Evolutionary conservation across 306 rosid genomes (phyloP), one percentile per base, ranked within the genome.

Genomic region (Acacia confusa): DNA sequence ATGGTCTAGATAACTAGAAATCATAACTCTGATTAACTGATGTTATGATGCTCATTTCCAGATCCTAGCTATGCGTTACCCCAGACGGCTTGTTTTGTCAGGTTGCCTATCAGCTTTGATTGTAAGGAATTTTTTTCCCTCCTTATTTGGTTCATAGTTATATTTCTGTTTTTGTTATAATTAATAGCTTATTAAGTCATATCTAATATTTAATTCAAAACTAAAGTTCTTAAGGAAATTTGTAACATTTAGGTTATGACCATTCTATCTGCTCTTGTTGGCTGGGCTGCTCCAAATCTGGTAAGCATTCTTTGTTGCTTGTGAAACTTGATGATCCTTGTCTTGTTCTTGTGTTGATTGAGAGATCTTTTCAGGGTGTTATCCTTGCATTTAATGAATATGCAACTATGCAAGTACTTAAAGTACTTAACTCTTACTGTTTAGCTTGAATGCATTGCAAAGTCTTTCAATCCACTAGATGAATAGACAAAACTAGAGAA

Each of bases 231-330:
- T 45, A 70, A 30, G 34, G 70, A 70, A 55, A 43, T 83, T 81
- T 71, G 48, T 67, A 70, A 70, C n/a, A 19, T 75, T 24, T 74
- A 92, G 97, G 94, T 90, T 77, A 92, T 92, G 97, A 90, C 97
- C 38, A 79, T 87, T 82, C 90, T 92, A 82, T 92, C 94, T 78
- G 97, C 70, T 68, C 53, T 92, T 50, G 91, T 92, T 34, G 97
- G 94, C 44, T 90, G 91, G 92, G 94, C 92, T 65, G 97, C 97
- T 85, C 97, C 97, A 24, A 92, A 88, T 82, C 81, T 92, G 89
- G 97, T 92, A 75, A 72, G 84, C 68, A 58, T 66, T 78, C 34
- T 52, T 47, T 9, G 25, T 50, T 36, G 45, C 64, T 30, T 24
- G 30, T 58, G 48, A 74, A 61, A 67, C 75, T 7, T 28, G 47